A percentile compares a stretch with the other conserved stretches of the same genome.
Evolutionary conservation across 2,329 filamentous ascomycete species (phyloP).

Genomic region (Fusarium nodosum): DNA sequence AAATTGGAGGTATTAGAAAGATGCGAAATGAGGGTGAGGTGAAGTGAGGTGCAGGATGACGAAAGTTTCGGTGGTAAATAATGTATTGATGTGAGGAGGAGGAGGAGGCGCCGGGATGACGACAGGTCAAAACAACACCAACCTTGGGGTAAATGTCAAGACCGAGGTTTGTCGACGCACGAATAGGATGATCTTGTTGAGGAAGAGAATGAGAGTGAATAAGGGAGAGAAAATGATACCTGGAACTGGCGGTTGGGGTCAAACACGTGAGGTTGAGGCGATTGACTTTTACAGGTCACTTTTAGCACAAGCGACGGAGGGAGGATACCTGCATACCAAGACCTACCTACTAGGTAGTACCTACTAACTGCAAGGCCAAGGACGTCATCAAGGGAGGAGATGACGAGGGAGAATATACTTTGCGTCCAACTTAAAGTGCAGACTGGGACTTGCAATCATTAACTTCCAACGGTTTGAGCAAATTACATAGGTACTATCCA

Average conservation of each 20-base stretch:
- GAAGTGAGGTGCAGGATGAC: slow-evolving; percentile 18
- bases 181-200: slow-evolving; percentile 4
- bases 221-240: slow-evolving; percentile 20
- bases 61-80: slow-evolving; percentile 7
- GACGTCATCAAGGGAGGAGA: slow-evolving; percentile 28
- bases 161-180: slow-evolving; percentile 8
- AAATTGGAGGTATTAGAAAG: slow-evolving; percentile 8
- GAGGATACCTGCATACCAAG: slow-evolving; percentile 1
- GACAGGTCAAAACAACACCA: slow-evolving; percentile 33
- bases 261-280: slow-evolving; percentile 36
- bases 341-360: not conserved
- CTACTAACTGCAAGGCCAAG: slow-evolving; percentile 9
- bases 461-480: not conserved
- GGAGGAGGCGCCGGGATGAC: slow-evolving; percentile 30
- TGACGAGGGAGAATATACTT: not conserved
- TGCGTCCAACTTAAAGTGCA: not conserved
- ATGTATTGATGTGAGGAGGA: slow-evolving; percentile 15
- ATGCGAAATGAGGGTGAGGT: slow-evolving; percentile 4
- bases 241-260: slow-evolving; percentile 30
- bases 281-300: slow-evolving; percentile 21
- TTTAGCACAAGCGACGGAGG: slow-evolving; percentile 8
- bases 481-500: not conserved
- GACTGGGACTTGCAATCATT: not conserved
- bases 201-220: slow-evolving; percentile 14
- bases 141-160: slow-evolving; percentile 3